Evolutionary conservation across 164 flowering plant genomes (phyloP), one percentile per base, ranked within the genome.

Genomic region (Stephania cephalantha): DNA sequence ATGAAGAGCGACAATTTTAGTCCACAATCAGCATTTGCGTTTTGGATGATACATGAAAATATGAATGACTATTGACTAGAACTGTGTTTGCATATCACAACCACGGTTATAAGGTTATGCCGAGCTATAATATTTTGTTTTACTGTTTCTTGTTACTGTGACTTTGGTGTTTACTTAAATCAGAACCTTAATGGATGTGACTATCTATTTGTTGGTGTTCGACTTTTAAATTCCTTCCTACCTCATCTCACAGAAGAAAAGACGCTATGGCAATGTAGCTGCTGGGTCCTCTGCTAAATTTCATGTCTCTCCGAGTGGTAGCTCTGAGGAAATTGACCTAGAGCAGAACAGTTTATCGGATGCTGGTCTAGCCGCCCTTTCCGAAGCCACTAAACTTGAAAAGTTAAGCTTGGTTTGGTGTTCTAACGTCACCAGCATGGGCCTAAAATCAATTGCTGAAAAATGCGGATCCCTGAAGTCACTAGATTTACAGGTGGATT

Each of bases 371-470:
- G 76, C 61, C 78, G 85, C 85, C 67, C 82, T 95, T 67, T 89
- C 82, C 11, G 87, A 85, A 63, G 87, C 90, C 78, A 52, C 76
- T 0, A 86, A 83, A 69, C 87, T 95, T 45, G 92, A 93, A 77
- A 93, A 87, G 73, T 75, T 95, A 83, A 91, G 93, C 86, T 86
- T 95, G 77, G 85, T 93, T 30, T 95, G 97, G 99, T 95, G 99
- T 82, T 88, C 97, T 48, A 84, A 81, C 72, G 84, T 89, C 31
- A 80, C 97, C 7, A 88, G 83, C 75, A 46, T 35, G 31, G 99
- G 99, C 45, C 78, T 95, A 66, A 82, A 67, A 78, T 88, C 94
- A 31, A 70, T 89, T 29, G 97, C 99, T 35, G 81, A 83, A 73
- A 89, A 82, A 75, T 91, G 95, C 74, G 78, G 68, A 70, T 81